These are phyloP conservation scores for Sordariomycetes sp. DNA, from an alignment of 2,329 filamentous ascomycete species.

Conservation along the genomic window DNA sequence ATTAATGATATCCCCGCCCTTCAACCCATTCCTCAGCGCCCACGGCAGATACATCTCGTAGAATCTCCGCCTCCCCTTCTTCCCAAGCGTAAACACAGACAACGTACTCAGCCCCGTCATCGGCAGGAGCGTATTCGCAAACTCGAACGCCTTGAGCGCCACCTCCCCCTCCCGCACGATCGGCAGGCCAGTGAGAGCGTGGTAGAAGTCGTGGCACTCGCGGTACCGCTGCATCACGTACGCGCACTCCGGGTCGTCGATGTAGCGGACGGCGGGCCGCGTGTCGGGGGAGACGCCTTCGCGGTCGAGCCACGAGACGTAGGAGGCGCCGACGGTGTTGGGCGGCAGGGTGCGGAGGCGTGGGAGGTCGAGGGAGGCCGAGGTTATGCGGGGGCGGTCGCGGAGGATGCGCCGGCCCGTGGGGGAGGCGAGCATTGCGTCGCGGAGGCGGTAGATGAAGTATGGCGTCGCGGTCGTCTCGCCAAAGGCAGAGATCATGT, in stretches of 20 bases:
- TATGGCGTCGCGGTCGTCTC: constrained; percentile 90
- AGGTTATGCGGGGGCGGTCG: constrained; percentile 79
- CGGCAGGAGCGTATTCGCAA: constrained; percentile 82
- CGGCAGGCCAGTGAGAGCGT: constrained; percentile 82
- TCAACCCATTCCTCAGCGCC: constrained; percentile 73
- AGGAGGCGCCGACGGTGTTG: constrained; percentile 67
- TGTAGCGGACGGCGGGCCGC: constrained; percentile 68
- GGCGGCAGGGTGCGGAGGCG: constrained; percentile 58
- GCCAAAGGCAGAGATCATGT: constrained; percentile 87
- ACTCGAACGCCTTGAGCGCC: constrained; percentile 96
- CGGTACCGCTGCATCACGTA: constrained; percentile 98
- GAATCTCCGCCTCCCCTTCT: constrained; percentile 66
- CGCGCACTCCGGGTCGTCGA: constrained; percentile 89
- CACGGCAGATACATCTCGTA: constrained; percentile 71
- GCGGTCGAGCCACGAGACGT: constrained; percentile 82
- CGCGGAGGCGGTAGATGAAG: constrained; percentile 83
- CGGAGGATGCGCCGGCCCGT: constrained; percentile 86
- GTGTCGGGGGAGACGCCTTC: constrained; percentile 92
- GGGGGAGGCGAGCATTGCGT: constrained; percentile 74
- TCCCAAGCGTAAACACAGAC: constrained; percentile 75
- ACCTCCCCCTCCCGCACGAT: constrained; percentile 92
- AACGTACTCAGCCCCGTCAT: constrained; percentile 87
- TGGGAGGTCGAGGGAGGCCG: constrained; percentile 51
- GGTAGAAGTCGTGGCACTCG: constrained; percentile 96
- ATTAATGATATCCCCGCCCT: constrained; percentile 73